phyloP scores from a whole-genome alignment of 805 yeast species.

The Pichia heedii region DNA sequence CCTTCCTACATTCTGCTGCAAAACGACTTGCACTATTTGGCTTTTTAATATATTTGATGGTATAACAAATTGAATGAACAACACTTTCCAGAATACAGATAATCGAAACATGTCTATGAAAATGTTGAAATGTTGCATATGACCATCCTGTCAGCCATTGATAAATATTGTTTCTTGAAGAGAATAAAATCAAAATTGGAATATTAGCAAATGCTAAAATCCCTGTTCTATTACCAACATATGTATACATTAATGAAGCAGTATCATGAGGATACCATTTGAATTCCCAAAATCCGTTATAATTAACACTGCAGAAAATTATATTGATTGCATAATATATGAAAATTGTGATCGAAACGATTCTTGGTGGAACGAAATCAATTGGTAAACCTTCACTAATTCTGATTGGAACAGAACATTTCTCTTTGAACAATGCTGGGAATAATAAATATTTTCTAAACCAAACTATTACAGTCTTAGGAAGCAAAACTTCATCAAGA shows the following conservation, averaged over 20 bases:
- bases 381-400: not conserved
- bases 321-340: slow-evolving; percentile 3
- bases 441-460: slow-evolving; percentile 4
- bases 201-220: slow-evolving; percentile 27
- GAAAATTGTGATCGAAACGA: slow-evolving; percentile 4
- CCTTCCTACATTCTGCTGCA: not conserved
- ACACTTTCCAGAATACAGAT: slow-evolving; percentile 21
- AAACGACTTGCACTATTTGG: not conserved
- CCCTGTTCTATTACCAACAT: slow-evolving; percentile 25
- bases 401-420: slow-evolving; percentile 4
- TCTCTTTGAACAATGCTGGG: slow-evolving; percentile 7
- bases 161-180: slow-evolving; percentile 35
- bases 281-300: not conserved
- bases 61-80: slow-evolving; percentile 27
- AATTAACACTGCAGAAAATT: slow-evolving; percentile 8
- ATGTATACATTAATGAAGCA: not conserved
- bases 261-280: not conserved
- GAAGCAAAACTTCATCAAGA: not conserved
- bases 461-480: not conserved
- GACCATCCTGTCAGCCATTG: slow-evolving; percentile 33
- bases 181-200: slow-evolving; percentile 32
- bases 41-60: slow-evolving; percentile 8
- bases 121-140: slow-evolving; percentile 33
- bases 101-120: slow-evolving; percentile 51
- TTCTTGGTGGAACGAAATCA: slow-evolving; percentile 9